Conservation (phyloP, 1,284 basidiomycete species). For the Tylopilus sp. region DNA sequence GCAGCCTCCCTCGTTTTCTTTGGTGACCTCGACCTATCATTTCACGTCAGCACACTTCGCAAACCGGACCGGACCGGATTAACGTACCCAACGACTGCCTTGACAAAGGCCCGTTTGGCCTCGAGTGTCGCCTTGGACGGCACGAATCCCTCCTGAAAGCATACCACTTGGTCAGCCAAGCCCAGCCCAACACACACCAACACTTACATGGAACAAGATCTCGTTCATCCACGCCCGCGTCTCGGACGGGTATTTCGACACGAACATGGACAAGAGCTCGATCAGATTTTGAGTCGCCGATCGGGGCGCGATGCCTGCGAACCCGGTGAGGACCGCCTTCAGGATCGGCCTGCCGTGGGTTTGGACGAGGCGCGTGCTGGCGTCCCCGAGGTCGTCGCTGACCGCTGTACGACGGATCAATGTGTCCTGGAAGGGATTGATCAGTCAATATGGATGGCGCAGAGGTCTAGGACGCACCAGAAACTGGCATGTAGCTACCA, state of each 20-base stretch:
- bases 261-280: conserved; percentile 78
- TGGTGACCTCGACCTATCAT: conserved; percentile 66
- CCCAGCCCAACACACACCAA: conserved; percentile 9
- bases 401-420: conserved; percentile 72
- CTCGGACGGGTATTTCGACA: conserved; percentile 64
- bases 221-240: conserved; percentile 77
- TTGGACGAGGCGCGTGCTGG: conserved; percentile 62
- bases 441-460: conserved; percentile 5
- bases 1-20: conserved; percentile 78
- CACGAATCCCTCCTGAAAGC: conserved; percentile 68
- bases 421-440: conserved; percentile 55
- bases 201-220: conserved; percentile 74
- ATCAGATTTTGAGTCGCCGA: conserved; percentile 88
- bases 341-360: conserved; percentile 78
- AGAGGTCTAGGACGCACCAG: conserved; percentile 61
- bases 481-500: conserved; percentile 86
- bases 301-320: conserved; percentile 85
- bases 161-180: not conserved
- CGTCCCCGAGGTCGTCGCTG: conserved; percentile 62
- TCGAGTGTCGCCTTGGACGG: conserved; percentile 71
- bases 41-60: conserved; percentile 1
- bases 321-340: conserved; percentile 78
- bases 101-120: conserved; percentile 83
- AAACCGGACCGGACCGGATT: not conserved
- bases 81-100: conserved; percentile 74